Base-by-base conservation (phyloP, 805 yeast genomes). In the Scheffersomyces lignosus region DNA sequence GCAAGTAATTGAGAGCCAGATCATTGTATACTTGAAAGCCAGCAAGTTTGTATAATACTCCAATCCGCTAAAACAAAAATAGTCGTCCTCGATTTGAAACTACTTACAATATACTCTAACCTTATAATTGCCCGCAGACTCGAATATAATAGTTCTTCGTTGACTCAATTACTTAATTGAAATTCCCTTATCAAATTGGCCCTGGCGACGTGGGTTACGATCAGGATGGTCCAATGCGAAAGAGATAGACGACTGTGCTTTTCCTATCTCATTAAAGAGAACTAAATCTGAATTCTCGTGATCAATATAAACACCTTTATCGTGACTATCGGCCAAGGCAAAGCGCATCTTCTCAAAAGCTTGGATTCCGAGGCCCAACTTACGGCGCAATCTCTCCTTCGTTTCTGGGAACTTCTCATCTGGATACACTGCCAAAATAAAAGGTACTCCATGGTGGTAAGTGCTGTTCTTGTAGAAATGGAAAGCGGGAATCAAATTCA, bases 151-250 rank as follows among this genome's bases (percentile, higher is more conserved):
- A n/a, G n/a, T n/a, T n/a, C n/a, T n/a, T n/a, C n/a, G n/a, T n/a
- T n/a, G n/a, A n/a, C n/a, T n/a, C n/a, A n/a, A n/a, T 34, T 37
- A 66, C 37, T 59, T 64, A 26, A 70, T 69, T 14, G 71, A 66
- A 32, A 70, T 69, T 14, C 74, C 74, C 47, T 65, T 68, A 34
- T 70, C 75, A 35, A 57, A 58, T 15, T 57, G 60, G 34, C 47
- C 56, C 32, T 54, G 52, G 18, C 66, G 62, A 32, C 59, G 62
- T n/a, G 81, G 74, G 28, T 80, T 68, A 52, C 93, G 77, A 56
- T 88, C 96, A 1, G 93, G 89, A 52, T 87, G 96, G 54, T 93
- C 96, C 54, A 93, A 67, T 18, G 90, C 95, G 34, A 93, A 64
- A 22, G 70, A 71, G 40, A 77, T 81, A 30, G 68, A 68, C 7